Evolutionary conservation across 1,284 basidiomycete genomes (phyloP), one percentile per base, ranked within the genome.

Genomic region (Ceratorhiza oryzae-sativae): DNA sequence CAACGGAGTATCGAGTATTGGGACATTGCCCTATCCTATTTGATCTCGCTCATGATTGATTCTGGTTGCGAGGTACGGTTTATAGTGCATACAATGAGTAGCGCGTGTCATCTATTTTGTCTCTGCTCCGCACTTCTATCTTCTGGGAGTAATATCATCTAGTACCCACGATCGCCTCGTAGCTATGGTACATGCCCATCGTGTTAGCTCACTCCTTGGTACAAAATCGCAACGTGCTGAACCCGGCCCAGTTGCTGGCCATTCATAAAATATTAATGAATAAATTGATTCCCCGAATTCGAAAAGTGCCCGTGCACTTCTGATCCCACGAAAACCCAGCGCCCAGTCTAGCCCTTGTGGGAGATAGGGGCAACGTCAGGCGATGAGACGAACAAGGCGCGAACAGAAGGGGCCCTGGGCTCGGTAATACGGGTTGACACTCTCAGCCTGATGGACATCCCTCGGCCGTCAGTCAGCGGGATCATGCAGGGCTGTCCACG

Each of bases 351-450:
- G 27, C 48, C 48, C 48, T 49, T 45, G 42, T 45, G 48, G 15
- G 48, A 49, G 48, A 49, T 49, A 49, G 48, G 48, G 48, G 48
- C 48, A 49, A 45, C 42, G n/a, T 8, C 42, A 18, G 42, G n/a
- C 18, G 4, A 18, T 3, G 42, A 45, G 42, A 45, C 42, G 42
- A 45, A 45, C 42, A 45, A 18, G n/a, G n/a, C 3, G 42, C 42
- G 42, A 45, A 45, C 18, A 45, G 42, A 45, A 45, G 42, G 42
- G n/a, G 9, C 42, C 42, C 42, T 45, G 42, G 9, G 9, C 9
- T 45, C 6, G 15, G 15, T 45, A 45, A 18, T 45, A 45, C n/a
- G 42, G 42, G 4, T 18, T 18, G 42, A 45, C 18, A 13, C 42
- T 18, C 15, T 18, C 42, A 45, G 18, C 42, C 42, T 18, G 18